Evolutionary conservation across 495 filamentous ascomycete species (phyloP), one percentile per base, ranked within the genome.

Genomic region (Xylaria flabelliformis): DNA sequence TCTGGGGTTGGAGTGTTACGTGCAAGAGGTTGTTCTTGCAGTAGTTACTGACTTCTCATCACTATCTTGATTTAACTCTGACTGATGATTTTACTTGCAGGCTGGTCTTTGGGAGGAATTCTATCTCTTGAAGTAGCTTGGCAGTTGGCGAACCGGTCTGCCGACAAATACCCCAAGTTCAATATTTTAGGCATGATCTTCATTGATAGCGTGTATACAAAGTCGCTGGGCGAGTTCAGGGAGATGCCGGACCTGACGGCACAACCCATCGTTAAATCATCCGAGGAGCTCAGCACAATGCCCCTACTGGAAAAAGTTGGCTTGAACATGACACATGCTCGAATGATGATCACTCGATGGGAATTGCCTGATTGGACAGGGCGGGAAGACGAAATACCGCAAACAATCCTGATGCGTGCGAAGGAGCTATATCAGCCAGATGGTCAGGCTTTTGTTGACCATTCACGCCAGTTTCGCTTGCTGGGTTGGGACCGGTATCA

Each of bases 41-140:
- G 15, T 58, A 2, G 4, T 19, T 58, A 36, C 36, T 36, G 29
- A 3, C 17, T 36, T 36, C 13, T 4, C 24, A 15, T 36, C 2
- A 13, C 44, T 12, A 21, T 41, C 24, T 26, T 34, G 4, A 26
- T 19, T 3, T 3, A 21, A 10, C 13, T 10, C 26, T 36, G 3
- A 42, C 46, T 74, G 12, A 77, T 51, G 12, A 77, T 51, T 0
- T 39, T 17, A 17, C 48, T 80, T 8, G 72, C 75, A 64, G 84
- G 85, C 7, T 86, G 85, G 85, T 83, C 81, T 2, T 71, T 85
- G 7, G 85, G 85, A 51, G 85, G 85, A 0, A 75, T 82, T 29
- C 56, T 85, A 3, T 77, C 80, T 0, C 68, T 86, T 5, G 83
- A 84, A 73, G 71, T 85, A 13, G 80, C 84, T 15, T 74, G 76